phyloP scores from a whole-genome alignment of 2,329 filamentous ascomycete genomes.

The Alternaria sp. region DNA sequence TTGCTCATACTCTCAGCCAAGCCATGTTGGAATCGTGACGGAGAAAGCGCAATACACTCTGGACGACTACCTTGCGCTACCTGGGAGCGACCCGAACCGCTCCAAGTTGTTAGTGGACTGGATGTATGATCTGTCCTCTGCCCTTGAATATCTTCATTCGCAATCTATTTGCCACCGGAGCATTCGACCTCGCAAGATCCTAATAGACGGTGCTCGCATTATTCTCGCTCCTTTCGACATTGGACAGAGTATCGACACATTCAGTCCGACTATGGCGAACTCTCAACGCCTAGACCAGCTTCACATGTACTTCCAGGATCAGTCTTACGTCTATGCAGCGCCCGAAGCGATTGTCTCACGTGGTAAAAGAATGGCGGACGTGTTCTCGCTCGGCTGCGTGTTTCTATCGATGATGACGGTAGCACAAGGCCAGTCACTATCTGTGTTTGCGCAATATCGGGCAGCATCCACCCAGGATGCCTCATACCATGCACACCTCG shows the following conservation, averaged over 20 bases:
- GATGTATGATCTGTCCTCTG: conserved; percentile 53
- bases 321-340: conserved; percentile 51
- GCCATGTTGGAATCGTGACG: conserved; percentile 48
- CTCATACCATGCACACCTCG: conserved; percentile 52
- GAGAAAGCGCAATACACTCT: conserved; percentile 47
- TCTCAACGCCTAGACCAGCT: conserved; percentile 44
- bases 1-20: conserved; percentile 51
- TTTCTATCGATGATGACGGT: conserved; percentile 53
- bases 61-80: conserved; percentile 49
- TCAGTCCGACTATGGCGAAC: conserved; percentile 40
- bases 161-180: conserved; percentile 49
- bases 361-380: conserved; percentile 50
- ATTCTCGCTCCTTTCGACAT: conserved; percentile 51
- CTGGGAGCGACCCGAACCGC: conserved; percentile 41
- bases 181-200: conserved; percentile 52
- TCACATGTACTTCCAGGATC: conserved; percentile 44
- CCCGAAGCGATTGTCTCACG: conserved; percentile 50
- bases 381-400: conserved; percentile 53
- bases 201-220: conserved; percentile 48
- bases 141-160: conserved; percentile 50
- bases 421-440: conserved; percentile 47
- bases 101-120: conserved; percentile 50
- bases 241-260: conserved; percentile 35
- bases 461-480: conserved; percentile 47
- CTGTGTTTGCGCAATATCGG: conserved; percentile 47